Evolutionary conservation across 2,329 filamentous ascomycete species (phyloP), one percentile per base, ranked within the genome.

Genomic region (Colletotrichum viniferum): DNA sequence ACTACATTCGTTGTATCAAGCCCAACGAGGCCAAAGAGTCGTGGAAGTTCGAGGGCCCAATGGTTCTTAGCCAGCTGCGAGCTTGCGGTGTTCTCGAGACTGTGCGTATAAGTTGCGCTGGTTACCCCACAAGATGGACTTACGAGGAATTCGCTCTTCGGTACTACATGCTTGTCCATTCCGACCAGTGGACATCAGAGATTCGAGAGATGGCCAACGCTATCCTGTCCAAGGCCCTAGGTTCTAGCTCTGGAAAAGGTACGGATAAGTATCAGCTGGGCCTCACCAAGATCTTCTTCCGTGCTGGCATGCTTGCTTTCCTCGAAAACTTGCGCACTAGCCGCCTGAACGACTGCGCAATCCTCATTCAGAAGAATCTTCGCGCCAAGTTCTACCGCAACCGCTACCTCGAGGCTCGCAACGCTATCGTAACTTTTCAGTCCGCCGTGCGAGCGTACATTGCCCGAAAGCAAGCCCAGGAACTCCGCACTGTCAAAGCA

Each of bases 1-100:
- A 99, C 85, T 99, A 99, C 85, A 99, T 99, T 82, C 93, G 97
- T 79, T 99, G 97, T 84, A 98, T 99, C 86, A 99, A 99, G 87
- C 97, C 97, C 36, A 99, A 99, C 83, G 97, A 99, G 86, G 95
- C 92, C 66, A 99, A 99, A 86, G 95, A 95, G 81, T 92, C 97
- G 0, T 99, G 97, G 97, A 96, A 97, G 81, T 99, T 98, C 77
- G 97, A 99, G 83, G 97, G 97, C 0, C 97, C 97, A 4, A 99
- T 99, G 97, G 97, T 99, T 79, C 90, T 99, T 76, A 98, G 95
- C 85, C 97, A 99, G 85, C 89, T 99, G 81, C 93, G 97, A 85
- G 97, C 97, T 86, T 99, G 97, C 87, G 97, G 97, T 96, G 97
- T 99, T 48, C 91, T 99, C 74, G 97, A 99, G 86, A 99, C 97